These are phyloP conservation scores for Blepharisma stoltei DNA, from an alignment of 73 alveolate genomes.

Conservation along the genomic window DNA sequence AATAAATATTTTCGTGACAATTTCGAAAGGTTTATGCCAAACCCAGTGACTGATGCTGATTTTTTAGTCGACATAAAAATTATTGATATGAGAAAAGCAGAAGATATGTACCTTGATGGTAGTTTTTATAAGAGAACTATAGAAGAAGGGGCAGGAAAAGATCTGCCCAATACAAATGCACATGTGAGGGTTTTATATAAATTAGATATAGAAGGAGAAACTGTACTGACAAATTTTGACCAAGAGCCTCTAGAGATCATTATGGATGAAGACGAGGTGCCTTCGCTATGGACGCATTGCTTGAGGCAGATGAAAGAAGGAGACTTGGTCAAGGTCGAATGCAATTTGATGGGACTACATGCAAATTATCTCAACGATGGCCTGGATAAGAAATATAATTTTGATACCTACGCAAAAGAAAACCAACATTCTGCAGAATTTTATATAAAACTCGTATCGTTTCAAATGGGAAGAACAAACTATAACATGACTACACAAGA, in stretches of 20 bases:
- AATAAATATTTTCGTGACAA: slow-evolving; percentile 17
- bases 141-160: slow-evolving; percentile 29
- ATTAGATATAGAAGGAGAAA: slow-evolving; percentile 3
- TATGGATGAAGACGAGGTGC: slow-evolving; percentile 30
- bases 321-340: slow-evolving; percentile 11
- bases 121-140: background rate
- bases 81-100: slow-evolving; percentile 35
- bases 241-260: slow-evolving; percentile 17
- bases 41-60: slow-evolving; percentile 11
- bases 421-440: background rate
- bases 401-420: background rate
- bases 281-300: slow-evolving; percentile 22
- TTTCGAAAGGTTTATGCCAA: slow-evolving; percentile 27
- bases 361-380: slow-evolving; percentile 27
- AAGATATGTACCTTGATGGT: slow-evolving; percentile 41
- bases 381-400: slow-evolving; percentile 4
- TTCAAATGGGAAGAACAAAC: slow-evolving; percentile 26
- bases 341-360: slow-evolving; percentile 27
- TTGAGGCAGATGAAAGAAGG: slow-evolving; percentile 31
- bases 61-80: slow-evolving; percentile 35
- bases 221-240: slow-evolving; percentile 2
- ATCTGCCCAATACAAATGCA: slow-evolving; percentile 34
- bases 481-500: slow-evolving; percentile 15
- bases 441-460: background rate
- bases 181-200: background rate